Base-by-base conservation (phyloP, 2,329 filamentous ascomycete genomes). In the Arthroderma uncinatum region DNA sequence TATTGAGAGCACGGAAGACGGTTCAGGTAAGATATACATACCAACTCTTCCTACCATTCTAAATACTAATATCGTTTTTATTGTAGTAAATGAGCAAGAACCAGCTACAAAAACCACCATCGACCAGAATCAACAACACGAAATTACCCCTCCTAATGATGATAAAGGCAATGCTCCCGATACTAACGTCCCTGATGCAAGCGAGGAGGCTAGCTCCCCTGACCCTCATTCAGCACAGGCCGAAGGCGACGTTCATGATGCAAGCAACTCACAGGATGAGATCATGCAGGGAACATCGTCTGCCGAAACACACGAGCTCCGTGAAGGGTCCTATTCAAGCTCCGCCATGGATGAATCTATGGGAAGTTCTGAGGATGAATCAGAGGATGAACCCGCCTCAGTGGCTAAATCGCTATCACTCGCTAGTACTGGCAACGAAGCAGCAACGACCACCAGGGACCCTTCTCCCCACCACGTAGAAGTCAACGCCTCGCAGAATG, bases 261-360 rank as follows among this genome's bases (percentile, higher is more conserved):
- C 34, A 30, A 21, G 21, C 12, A 19, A 36, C n/a, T 12, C 8
- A 16, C 50, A 53, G 6, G 50, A 53, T n/a, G 21, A n/a, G 4
- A 25, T 14, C 1, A 39, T 53, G 50, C n/a, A 53, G 7, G 21
- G 33, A 8, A n/a, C 19, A 2, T 39, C 50, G 5, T 30, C 7
- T 12, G 5, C n/a, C 16, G 33, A 39, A 12, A 16, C 19, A 9
- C 25, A 14, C 16, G 59, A 53, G 34, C 56, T 59, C 16, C 63
- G 62, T 40, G 33, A 59, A 6, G 59, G 61, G 10, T 62, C 64
- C 12, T 58, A 59, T 54, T 67, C 67, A n/a, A 67, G 67, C 10
- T 72, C 71, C 4, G 64, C 70, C 21, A 71, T 74, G 71, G 68
- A 72, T 59, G 70, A 72, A 58, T 73, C 71, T 50, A 65, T 62